Evolutionary conservation across 345 rosid genomes (phyloP), one percentile per base, ranked within the genome.

Genomic region (Dipteronia sinensis): DNA sequence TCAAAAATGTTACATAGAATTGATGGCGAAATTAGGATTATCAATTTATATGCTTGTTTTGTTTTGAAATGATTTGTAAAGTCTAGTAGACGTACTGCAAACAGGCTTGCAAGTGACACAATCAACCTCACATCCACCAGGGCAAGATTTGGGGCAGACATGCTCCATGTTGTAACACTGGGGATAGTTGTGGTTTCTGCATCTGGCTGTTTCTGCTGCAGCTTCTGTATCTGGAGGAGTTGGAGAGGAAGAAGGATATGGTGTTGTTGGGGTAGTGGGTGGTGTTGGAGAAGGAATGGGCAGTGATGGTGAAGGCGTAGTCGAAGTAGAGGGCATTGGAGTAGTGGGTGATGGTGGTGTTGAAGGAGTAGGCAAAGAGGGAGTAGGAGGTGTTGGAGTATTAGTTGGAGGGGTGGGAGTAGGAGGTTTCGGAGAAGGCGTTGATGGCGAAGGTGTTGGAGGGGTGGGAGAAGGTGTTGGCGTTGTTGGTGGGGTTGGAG

Each of bases 91-190:
- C 88, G 76, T 88, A 89, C 88, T 77, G 79, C 97, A 92, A 46
- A 87, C 74, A 66, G 90, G 84, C 71, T 85, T 90, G 91, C 93
- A 90, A 75, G 90, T 86, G 58, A 77, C 81, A 10, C 97, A 92
- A 63, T 89, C 92, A 13, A 88, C 90, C 59, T 80, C 80, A 67
- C 93, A 92, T 71, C 82, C 84, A 64, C 67, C 69, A 9, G 92
- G 88, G 76, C 97, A 90, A 58, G 74, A 29, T 42, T 42, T 66
- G 1, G 90, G 97, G 80, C 97, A 87, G 29, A 7, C 22, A 29
- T 82, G 81, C 81, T 84, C 82, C 65, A 67, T 23, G 70, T 82
- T 80, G 55, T 85, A 88, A 82, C 94, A 92, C 1, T 79, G 74
- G 67, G 85, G 76, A 65, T 79, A 87, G 9, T 67, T 75, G 27